Percentiles rank a stretch among this genome's conserved stretches.
Evolutionary conservation across 1,284 basidiomycete species (phyloP).

Genomic region (Amylostereum chailletii): DNA sequence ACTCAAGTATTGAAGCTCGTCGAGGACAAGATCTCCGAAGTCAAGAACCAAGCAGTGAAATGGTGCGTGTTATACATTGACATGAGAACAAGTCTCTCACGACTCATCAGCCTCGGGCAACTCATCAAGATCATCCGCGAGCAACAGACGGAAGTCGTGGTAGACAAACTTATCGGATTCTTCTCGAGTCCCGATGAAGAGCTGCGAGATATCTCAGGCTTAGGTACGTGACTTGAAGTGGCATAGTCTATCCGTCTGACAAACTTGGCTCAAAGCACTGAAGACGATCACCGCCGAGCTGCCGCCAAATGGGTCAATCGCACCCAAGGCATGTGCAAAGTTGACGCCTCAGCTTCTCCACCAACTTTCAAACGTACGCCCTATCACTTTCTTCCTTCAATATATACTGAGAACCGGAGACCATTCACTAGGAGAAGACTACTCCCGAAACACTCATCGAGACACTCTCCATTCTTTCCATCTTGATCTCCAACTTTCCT

Average conservation of each 20-base stretch:
- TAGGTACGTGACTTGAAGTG: constrained; percentile 49
- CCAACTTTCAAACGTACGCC: constrained; percentile 67
- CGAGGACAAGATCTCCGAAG: constrained; percentile 93
- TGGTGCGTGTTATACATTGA: constrained; percentile 45
- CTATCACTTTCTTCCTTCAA: background rate
- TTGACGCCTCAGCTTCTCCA: constrained; percentile 78
- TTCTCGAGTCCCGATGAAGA: constrained; percentile 83
- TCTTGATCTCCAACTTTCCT: constrained; percentile 85
- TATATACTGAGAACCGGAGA: constrained; percentile 1
- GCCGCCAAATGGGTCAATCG: constrained; percentile 72
- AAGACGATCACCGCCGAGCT: constrained; percentile 93
- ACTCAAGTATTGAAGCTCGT: constrained; percentile 77
- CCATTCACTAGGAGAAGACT: constrained; percentile 39
- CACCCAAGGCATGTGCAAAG: constrained; percentile 74
- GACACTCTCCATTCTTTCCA: constrained; percentile 84
- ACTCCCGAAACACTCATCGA: constrained; percentile 84
- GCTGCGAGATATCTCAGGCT: constrained; percentile 85
- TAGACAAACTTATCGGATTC: constrained; percentile 82
- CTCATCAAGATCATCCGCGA: constrained; percentile 84
- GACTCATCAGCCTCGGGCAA: constrained; percentile 58
- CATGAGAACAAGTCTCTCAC: constrained; percentile 1
- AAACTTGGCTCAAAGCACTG: constrained; percentile 46
- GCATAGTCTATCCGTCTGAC: background rate
- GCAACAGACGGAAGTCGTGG: constrained; percentile 74
- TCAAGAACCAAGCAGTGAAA: constrained; percentile 96